A percentile compares a stretch with the other conserved stretches of the same genome.
phyloP scores from a whole-genome alignment of 192 early-diverging fungal species.

The Entophlyctis helioformis region DNA sequence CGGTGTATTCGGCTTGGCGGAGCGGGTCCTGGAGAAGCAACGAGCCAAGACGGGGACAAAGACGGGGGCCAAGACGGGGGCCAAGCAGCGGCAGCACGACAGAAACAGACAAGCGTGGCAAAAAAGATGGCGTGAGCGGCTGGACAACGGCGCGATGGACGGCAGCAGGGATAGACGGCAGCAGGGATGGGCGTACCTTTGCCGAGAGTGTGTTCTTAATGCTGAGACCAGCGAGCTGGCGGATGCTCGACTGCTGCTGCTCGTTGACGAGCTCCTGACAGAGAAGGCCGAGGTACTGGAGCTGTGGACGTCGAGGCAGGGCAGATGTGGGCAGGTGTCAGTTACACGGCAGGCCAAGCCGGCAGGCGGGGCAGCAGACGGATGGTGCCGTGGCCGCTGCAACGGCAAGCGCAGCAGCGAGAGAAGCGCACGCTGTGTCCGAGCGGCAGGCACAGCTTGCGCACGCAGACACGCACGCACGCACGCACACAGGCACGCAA shows the following conservation, averaged over 20 bases:
- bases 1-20: slow-evolving; percentile 9
- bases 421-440: no score
- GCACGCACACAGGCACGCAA: no score
- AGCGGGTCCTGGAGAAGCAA: slow-evolving; percentile 27
- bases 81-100: neutral
- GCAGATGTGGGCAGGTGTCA: no score
- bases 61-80: no score
- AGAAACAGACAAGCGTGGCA: neutral
- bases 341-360: no score
- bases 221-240: slow-evolving; percentile 75
- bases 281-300: slow-evolving; percentile 37
- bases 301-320: slow-evolving; percentile 11
- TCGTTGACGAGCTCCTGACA: slow-evolving; percentile 78
- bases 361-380: no score
- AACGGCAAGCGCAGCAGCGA: no score
- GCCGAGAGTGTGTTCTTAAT: slow-evolving; percentile 88
- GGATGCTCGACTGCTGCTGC: slow-evolving; percentile 44
- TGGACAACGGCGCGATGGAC: neutral
- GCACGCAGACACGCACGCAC: no score
- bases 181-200: slow-evolving; percentile 44
- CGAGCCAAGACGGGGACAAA: neutral
- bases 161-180: neutral
- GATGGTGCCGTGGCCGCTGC: no score
- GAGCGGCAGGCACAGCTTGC: no score
- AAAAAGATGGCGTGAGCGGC: neutral